Evolutionary conservation across 2,329 filamentous ascomycete species (phyloP), one percentile per base, ranked within the genome.

Genomic region (Metarhizium robertsii): DNA sequence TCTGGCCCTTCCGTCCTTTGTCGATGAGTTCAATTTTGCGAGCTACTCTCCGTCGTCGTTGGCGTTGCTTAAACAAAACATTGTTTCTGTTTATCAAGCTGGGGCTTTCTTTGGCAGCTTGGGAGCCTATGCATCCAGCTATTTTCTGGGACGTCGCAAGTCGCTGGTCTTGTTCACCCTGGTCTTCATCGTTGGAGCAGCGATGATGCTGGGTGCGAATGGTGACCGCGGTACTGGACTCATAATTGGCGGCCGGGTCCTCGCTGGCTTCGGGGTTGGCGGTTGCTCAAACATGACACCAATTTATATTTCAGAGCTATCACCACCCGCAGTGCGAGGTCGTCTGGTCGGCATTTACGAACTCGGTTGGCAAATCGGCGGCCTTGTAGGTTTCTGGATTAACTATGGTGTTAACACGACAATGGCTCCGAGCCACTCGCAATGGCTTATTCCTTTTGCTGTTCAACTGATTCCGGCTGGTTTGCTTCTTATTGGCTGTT

Each of bases 11-110:
- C 75, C 79, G 0, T 87, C 87, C 0, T 92, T 92, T 69, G 76
- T 75, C 48, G 64, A 75, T 1, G 88, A 92, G 66, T 92, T 92
- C 67, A 63, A 74, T 14, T 85, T 91, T 62, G 72, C 68, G 2
- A 64, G 70, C 2, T 79, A 85, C 71, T 69, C 66, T 4, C 54
- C 66, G 0, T 55, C 63, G 3, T 65, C 79, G n/a, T 71, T 84
- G 30, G 78, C 83, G 34, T 70, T 87, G 4, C 73, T 87, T 50
- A 85, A 83, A 64, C 76, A 85, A 63, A 92, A 92, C 68, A 90
- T 92, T 58, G 88, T 91, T 53, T 90, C 86, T 30, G 81, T 87
- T 54, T 92, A 90, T 72, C 89, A 92, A 70, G 61, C 61, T 3
- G 61, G 61, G 6, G 61, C 60, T 20, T 61, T 63, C 53, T 61